Conservation (phyloP, 441 rosid species). For the Populus hybrid region DNA sequence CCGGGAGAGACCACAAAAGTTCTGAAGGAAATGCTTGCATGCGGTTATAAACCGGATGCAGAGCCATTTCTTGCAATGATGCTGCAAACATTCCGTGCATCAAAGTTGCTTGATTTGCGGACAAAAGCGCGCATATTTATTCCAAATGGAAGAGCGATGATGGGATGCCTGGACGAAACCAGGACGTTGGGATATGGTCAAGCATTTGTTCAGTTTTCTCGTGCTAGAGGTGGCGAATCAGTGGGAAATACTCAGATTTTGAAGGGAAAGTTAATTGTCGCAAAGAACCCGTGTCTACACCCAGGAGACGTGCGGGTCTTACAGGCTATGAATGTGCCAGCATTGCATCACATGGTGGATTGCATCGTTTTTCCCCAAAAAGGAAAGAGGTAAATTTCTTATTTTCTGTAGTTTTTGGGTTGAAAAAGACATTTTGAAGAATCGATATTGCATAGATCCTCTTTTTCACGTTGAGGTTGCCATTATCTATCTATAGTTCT, state of each 20-base stretch:
- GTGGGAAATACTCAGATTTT: slow-evolving; percentile 9
- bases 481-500: not conserved
- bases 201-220: slow-evolving; percentile 62
- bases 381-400: slow-evolving; percentile 44
- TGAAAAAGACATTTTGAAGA: not conserved
- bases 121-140: slow-evolving; percentile 58
- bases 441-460: not conserved
- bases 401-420: not conserved
- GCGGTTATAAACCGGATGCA: slow-evolving; percentile 58
- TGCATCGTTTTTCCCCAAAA: slow-evolving; percentile 84
- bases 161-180: slow-evolving; percentile 90
- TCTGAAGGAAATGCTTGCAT: slow-evolving; percentile 54
- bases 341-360: slow-evolving; percentile 73
- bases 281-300: slow-evolving; percentile 83
- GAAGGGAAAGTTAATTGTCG: slow-evolving; percentile 50
- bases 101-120: slow-evolving; percentile 61
- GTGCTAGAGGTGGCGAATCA: slow-evolving; percentile 10
- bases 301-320: slow-evolving; percentile 86
- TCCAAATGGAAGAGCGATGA: slow-evolving; percentile 62
- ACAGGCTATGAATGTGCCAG: slow-evolving; percentile 53
- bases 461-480: not conserved
- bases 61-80: slow-evolving; percentile 91
- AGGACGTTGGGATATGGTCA: slow-evolving; percentile 66
- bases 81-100: slow-evolving; percentile 71
- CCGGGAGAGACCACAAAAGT: slow-evolving; percentile 54